These are phyloP conservation scores for Hevea brasiliensis DNA, from an alignment of 345 rosid species.

Conservation along the genomic window DNA sequence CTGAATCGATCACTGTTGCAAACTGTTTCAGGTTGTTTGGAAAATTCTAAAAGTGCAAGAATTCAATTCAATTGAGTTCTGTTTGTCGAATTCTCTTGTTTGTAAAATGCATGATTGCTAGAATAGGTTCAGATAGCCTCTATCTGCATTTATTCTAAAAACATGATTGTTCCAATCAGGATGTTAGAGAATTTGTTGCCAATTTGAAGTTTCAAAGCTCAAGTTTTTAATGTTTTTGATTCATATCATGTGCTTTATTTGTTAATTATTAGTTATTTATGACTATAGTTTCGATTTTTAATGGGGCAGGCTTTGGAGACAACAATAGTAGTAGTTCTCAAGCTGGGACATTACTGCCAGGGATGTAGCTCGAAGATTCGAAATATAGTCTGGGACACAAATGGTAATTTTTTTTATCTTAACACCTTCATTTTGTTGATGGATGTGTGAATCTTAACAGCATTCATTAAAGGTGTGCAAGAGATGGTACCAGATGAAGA, in stretches of 20 bases:
- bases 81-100: no score
- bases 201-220: not conserved
- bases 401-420: constrained; percentile 38
- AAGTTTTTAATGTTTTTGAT: not conserved
- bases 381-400: constrained; percentile 43
- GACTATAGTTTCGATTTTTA: not conserved
- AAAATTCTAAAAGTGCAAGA: no score
- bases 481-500: constrained; percentile 39
- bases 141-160: no score
- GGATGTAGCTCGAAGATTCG: constrained; percentile 70
- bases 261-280: not conserved
- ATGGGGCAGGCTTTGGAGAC: constrained; percentile 47
- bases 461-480: constrained; percentile 49
- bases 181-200: not conserved
- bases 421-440: not conserved
- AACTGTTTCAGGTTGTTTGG: no score
- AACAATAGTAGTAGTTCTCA: constrained; percentile 50
- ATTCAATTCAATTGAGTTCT: no score
- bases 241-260: not conserved
- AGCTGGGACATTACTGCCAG: constrained; percentile 56
- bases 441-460: not conserved
- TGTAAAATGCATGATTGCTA: no score
- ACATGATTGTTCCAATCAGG: no score
- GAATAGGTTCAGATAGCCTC: no score
- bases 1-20: no score